These are phyloP conservation scores for Capsella bursapastoris DNA, from an alignment of 345 rosid species.

Conservation along the genomic window DNA sequence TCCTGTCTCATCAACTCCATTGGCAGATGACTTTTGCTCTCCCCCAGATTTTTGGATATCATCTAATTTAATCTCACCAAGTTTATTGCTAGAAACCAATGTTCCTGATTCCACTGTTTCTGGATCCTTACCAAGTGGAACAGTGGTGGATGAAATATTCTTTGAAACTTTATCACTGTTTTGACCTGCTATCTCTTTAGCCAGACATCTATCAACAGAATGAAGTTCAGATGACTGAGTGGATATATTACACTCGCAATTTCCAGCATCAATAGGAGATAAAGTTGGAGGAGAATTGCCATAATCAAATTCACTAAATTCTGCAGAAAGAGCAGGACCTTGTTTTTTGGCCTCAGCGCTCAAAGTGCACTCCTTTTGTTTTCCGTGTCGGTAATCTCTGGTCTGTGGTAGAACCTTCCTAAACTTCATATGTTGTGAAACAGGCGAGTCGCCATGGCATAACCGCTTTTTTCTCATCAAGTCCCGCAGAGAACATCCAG, in stretches of 20 bases:
- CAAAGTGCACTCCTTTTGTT: conserved; percentile 24
- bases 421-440: conserved; percentile 43
- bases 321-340: conserved; percentile 46
- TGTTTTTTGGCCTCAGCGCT: conserved; percentile 42
- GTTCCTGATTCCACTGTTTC: conserved; percentile 32
- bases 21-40: conserved; percentile 38
- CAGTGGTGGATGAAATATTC: conserved; percentile 36
- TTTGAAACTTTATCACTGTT: conserved; percentile 34
- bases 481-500: conserved; percentile 72
- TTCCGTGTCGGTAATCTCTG: conserved; percentile 32
- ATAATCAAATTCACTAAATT: conserved; percentile 40
- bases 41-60: conserved; percentile 38
- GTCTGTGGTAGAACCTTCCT: conserved; percentile 45
- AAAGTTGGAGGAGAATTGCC: conserved; percentile 38
- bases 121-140: conserved; percentile 33
- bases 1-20: conserved; percentile 39
- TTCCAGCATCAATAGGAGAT: conserved; percentile 36
- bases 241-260: conserved; percentile 38
- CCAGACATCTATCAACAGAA: conserved; percentile 35
- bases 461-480: conserved; percentile 84
- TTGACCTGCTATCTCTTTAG: conserved; percentile 43
- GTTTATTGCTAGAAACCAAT: conserved; percentile 38
- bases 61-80: conserved; percentile 27
- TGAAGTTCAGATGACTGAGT: conserved; percentile 35
- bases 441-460: conserved; percentile 51